Percentiles rank a stretch among this genome's conserved stretches.
Conservation (phyloP, 2,329 filamentous ascomycete species). For the Dothistroma pini region DNA sequence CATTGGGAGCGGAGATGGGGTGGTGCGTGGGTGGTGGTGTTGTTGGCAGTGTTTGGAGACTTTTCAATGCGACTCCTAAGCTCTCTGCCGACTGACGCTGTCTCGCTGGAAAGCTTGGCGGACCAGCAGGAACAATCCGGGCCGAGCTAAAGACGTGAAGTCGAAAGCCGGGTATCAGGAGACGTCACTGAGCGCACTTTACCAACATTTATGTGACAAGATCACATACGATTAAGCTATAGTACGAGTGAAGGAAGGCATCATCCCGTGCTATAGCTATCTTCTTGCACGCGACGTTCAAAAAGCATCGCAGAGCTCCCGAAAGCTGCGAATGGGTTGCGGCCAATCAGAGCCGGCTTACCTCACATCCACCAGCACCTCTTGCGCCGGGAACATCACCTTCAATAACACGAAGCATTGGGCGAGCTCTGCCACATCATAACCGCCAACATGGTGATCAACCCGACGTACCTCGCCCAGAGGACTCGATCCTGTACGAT, state of each 20-base stretch:
- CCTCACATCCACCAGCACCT: not conserved
- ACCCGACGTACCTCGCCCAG: conserved; percentile 81
- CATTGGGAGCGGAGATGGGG: conserved; percentile 25
- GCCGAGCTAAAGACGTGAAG: not conserved
- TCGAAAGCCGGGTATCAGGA: not conserved
- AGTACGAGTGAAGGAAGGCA: not conserved
- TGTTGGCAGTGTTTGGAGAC: not conserved
- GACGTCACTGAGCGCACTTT: not conserved
- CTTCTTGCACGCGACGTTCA: not conserved
- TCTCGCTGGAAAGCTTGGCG: not conserved
- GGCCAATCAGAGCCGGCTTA: not conserved
- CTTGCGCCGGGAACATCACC: conserved; percentile 1
- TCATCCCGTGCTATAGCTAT: not conserved
- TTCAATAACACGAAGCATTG: not conserved
- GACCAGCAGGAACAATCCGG: not conserved
- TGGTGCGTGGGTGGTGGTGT: conserved; percentile 14
- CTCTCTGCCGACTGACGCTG: not conserved
- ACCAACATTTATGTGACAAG: not conserved
- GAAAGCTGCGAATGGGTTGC: not conserved
- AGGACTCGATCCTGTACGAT: conserved; percentile 51
- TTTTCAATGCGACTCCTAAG: conserved; percentile 1
- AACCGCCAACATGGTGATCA: conserved; percentile 57
- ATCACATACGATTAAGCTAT: not conserved
- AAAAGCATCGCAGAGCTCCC: conserved; percentile 3
- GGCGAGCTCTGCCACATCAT: not conserved